These are phyloP conservation scores for Venturia asperata DNA, from an alignment of 2,329 filamentous ascomycete species.

Conservation along the genomic window DNA sequence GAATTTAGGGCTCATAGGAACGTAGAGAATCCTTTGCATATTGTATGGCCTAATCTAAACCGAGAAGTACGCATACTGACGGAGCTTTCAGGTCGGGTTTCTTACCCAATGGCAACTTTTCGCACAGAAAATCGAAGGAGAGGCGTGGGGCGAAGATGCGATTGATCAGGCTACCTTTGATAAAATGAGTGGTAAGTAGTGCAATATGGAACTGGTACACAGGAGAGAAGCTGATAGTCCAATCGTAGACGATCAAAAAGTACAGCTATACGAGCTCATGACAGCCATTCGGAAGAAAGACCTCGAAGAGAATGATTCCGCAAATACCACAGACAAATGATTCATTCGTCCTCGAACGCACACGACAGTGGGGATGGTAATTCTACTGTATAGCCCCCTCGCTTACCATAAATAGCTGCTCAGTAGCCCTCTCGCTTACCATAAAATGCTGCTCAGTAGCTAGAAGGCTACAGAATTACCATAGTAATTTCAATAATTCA, in stretches of 20 bases:
- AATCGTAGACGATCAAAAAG: conserved; percentile 74
- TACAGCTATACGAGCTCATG: conserved; percentile 92
- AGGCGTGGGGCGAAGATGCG: conserved; percentile 75
- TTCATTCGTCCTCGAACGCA: conserved; percentile 21
- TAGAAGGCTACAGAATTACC: no score
- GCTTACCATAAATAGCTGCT: no score
- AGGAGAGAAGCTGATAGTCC: background rate
- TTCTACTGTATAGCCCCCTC: no score
- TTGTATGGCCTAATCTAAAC: conserved; percentile 51
- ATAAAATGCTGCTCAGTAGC: no score
- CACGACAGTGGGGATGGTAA: no score
- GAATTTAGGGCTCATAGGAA: conserved; percentile 81
- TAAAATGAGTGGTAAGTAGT: conserved; percentile 79
- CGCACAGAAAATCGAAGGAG: conserved; percentile 83
- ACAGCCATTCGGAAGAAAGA: conserved; percentile 60
- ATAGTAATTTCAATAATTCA: background rate
- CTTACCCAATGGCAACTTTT: conserved; percentile 95
- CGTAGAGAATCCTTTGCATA: conserved; percentile 84
- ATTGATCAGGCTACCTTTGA: conserved; percentile 77
- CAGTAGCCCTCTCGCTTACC: no score
- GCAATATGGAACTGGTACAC: background rate
- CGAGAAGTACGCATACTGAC: background rate
- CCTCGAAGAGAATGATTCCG: conserved; percentile 41
- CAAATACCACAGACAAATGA: conserved; percentile 28
- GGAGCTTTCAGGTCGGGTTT: conserved; percentile 72